Conservation (phyloP, 371 early-diverging fungal genomes). For the Mortierella sp. region DNA sequence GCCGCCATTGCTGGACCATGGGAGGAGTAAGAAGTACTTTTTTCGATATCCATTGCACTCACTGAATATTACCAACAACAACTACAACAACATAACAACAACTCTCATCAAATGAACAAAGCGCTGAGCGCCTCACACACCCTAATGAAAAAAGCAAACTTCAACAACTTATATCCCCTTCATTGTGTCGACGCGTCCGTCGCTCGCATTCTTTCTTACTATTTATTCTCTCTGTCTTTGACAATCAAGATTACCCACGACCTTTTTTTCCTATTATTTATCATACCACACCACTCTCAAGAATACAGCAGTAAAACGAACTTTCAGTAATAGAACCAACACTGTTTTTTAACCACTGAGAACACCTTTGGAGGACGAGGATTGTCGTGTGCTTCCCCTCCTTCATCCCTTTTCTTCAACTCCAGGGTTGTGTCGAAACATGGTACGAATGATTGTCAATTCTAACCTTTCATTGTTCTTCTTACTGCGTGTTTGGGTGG, state of each 20-base stretch:
- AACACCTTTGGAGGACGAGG: neutral
- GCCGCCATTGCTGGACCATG: slow-evolving; percentile 46
- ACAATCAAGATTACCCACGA: neutral
- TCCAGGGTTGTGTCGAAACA: neutral
- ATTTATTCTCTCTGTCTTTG: neutral
- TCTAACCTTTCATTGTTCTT: neutral
- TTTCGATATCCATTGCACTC: neutral
- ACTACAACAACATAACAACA: neutral
- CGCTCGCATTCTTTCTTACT: neutral
- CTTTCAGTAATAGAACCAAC: neutral
- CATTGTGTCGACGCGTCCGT: neutral
- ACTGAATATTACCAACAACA: neutral
- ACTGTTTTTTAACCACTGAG: neutral
- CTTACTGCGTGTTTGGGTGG: neutral
- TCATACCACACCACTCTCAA: neutral
- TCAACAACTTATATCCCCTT: slow-evolving; percentile 2
- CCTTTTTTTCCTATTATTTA: neutral
- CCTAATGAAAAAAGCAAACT: slow-evolving; percentile 7
- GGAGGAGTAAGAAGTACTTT: slow-evolving; percentile 45
- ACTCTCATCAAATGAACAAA: neutral
- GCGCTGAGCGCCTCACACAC: slow-evolving; percentile 4
- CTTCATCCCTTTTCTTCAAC: neutral
- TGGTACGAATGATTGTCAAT: neutral
- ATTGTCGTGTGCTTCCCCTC: too few relatives aligned
- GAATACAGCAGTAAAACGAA: neutral